Conservation (phyloP, 1,284 basidiomycete species). For the Lignosus rhinocerotis region DNA sequence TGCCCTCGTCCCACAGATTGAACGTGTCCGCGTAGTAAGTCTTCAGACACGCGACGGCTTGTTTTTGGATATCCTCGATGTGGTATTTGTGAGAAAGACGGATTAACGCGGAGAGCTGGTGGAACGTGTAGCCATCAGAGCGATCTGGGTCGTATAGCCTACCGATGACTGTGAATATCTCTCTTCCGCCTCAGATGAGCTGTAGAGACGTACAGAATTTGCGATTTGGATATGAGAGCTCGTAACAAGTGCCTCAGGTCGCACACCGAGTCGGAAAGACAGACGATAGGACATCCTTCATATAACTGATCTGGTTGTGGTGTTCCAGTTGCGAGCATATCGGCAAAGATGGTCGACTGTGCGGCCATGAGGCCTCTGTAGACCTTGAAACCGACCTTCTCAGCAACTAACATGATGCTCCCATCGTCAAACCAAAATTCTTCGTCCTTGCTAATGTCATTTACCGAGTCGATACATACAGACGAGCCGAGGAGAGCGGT, state of each 20-base stretch:
- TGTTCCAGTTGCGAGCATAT: slow-evolving; percentile 15
- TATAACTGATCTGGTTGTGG: background rate
- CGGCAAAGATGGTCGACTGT: slow-evolving; percentile 16
- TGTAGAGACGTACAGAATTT: no score
- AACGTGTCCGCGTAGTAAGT: background rate
- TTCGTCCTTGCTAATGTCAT: background rate
- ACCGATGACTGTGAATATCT: no score
- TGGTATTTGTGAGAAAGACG: slow-evolving; percentile 8
- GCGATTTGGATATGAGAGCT: background rate
- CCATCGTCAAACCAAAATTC: slow-evolving; percentile 7
- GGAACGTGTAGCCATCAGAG: no score
- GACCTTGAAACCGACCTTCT: slow-evolving; percentile 15
- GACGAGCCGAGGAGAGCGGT: no score
- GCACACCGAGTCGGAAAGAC: slow-evolving; percentile 8
- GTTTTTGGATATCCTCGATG: background rate
- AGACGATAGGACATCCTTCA: slow-evolving; percentile 17
- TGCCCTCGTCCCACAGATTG: background rate
- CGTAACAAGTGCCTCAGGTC: background rate
- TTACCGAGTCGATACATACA: no score
- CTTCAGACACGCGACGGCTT: background rate
- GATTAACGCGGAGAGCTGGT: no score
- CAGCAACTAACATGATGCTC: slow-evolving; percentile 18
- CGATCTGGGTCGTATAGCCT: no score
- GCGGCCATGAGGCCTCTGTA: slow-evolving; percentile 13
- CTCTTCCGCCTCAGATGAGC: background rate